A percentile compares a stretch with the other conserved stretches of the same genome.
Evolutionary conservation across 148 eudicot species (phyloP).

Genomic region (Heliosperma pusillum): DNA sequence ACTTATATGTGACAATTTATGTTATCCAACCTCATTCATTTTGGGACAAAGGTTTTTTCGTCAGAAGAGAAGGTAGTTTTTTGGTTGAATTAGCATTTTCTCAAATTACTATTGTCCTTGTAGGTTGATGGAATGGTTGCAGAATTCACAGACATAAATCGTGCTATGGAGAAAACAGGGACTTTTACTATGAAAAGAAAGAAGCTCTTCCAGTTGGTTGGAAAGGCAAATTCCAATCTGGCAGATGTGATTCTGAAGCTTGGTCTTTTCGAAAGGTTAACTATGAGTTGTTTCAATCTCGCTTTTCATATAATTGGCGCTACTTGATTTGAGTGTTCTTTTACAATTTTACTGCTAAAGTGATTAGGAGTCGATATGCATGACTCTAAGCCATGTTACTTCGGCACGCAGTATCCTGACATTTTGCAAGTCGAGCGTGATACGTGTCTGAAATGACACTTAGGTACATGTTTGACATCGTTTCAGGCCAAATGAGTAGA

Average conservation of each 20-base stretch:
- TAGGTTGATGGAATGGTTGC: conserved; percentile 97
- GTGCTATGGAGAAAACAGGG: conserved; percentile 93
- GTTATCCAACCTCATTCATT: neutral
- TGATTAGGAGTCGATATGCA: neutral
- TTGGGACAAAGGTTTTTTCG: too few relatives aligned
- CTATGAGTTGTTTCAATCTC: neutral
- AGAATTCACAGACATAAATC: conserved; percentile 88
- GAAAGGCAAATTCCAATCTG: conserved; percentile 90
- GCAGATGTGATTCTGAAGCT: conserved; percentile 96
- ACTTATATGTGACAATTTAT: neutral
- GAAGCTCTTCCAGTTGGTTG: conserved; percentile 88
- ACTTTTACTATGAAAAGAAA: conserved; percentile 85
- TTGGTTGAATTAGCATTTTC: conserved; percentile 11
- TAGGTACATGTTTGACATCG: too few relatives aligned
- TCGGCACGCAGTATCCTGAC: too few relatives aligned
- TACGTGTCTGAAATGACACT: too few relatives aligned
- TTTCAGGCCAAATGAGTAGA: too few relatives aligned
- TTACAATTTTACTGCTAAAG: neutral
- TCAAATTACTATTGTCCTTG: conserved; percentile 18
- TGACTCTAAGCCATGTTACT: too few relatives aligned
- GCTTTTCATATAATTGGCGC: neutral
- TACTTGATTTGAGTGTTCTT: too few relatives aligned
- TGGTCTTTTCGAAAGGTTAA: conserved; percentile 90
- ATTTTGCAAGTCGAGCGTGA: too few relatives aligned
- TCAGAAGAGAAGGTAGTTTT: neutral